These are phyloP conservation scores for Crithidia fasciculata DNA, from an alignment of 208 protist genomes.

Conservation along the genomic window DNA sequence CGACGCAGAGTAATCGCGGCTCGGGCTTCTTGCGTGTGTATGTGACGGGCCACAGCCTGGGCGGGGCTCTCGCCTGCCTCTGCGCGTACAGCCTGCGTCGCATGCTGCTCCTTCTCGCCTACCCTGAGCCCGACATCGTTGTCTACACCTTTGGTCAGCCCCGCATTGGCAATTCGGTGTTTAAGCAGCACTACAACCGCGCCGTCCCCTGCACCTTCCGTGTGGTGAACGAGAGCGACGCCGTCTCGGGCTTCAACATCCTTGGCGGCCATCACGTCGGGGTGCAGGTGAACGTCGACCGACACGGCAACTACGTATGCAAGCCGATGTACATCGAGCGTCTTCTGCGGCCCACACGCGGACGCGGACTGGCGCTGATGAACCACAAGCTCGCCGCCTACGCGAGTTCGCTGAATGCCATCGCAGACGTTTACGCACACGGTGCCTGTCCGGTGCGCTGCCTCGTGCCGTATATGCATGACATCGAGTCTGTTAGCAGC, in stretches of 20 bases:
- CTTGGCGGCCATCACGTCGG: constrained; percentile 76
- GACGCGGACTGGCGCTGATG: constrained; percentile 43
- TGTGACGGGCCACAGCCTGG: constrained; percentile 84
- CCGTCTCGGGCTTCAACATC: constrained; percentile 64
- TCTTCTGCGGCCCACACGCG: constrained; percentile 58
- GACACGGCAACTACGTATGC: constrained; percentile 78
- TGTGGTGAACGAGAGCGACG: constrained; percentile 89
- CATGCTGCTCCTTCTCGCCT: constrained; percentile 56
- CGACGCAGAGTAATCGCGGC: not conserved
- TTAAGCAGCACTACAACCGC: constrained; percentile 77
- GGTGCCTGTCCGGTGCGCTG: constrained; percentile 48
- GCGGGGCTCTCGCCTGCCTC: constrained; percentile 75
- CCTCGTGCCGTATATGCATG: constrained; percentile 33
- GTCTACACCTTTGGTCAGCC: constrained; percentile 90
- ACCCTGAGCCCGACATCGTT: constrained; percentile 59
- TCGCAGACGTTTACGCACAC: constrained; percentile 43
- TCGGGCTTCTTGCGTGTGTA: constrained; percentile 46
- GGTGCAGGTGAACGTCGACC: constrained; percentile 80
- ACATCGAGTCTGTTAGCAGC: constrained; percentile 29
- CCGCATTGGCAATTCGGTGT: constrained; percentile 72
- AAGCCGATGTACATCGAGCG: constrained; percentile 86
- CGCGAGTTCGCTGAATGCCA: constrained; percentile 67
- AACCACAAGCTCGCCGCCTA: constrained; percentile 72
- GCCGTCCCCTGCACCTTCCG: constrained; percentile 79
- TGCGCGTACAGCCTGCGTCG: constrained; percentile 78